Percentiles rank a stretch among this genome's conserved stretches.
These are phyloP conservation scores for Cairneyella variabilis DNA, from an alignment of 495 filamentous ascomycete genomes.

Conservation along the genomic window DNA sequence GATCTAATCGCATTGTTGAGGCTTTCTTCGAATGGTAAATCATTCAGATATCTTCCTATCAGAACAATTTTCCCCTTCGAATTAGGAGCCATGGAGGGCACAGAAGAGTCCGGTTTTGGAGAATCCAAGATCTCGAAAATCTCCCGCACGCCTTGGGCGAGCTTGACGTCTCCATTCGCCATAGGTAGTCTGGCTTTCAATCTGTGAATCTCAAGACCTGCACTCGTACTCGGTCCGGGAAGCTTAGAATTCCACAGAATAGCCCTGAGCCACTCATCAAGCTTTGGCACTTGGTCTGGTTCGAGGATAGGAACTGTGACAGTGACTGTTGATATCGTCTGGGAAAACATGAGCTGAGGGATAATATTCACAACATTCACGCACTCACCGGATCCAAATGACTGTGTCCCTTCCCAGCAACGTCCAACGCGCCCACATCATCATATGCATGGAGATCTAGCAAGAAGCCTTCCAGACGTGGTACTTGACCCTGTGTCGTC, in stretches of 20 bases:
- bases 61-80: constrained; percentile 69
- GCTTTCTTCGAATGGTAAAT: constrained; percentile 40
- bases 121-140: constrained; percentile 85
- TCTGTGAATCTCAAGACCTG: constrained; percentile 73
- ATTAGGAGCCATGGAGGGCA: constrained; percentile 15
- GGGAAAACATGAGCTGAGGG: not conserved
- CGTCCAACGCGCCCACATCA: constrained; percentile 63
- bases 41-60: constrained; percentile 66
- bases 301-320: constrained; percentile 57
- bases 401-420: constrained; percentile 63
- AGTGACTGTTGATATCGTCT: constrained; percentile 87
- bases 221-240: constrained; percentile 31
- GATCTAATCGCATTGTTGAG: constrained; percentile 16
- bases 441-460: constrained; percentile 94
- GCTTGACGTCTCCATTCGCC: constrained; percentile 57
- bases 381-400: constrained; percentile 76
- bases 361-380: too few species aligned
- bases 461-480: constrained; percentile 76
- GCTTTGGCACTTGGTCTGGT: constrained; percentile 43
- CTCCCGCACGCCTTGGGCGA: constrained; percentile 90
- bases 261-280: constrained; percentile 81
- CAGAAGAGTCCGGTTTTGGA: constrained; percentile 26
- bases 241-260: constrained; percentile 78
- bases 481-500: constrained; percentile 74
- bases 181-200: constrained; percentile 72